Base-by-base conservation (phyloP, 257 asterid species). In the Anisodus tanguticus region DNA sequence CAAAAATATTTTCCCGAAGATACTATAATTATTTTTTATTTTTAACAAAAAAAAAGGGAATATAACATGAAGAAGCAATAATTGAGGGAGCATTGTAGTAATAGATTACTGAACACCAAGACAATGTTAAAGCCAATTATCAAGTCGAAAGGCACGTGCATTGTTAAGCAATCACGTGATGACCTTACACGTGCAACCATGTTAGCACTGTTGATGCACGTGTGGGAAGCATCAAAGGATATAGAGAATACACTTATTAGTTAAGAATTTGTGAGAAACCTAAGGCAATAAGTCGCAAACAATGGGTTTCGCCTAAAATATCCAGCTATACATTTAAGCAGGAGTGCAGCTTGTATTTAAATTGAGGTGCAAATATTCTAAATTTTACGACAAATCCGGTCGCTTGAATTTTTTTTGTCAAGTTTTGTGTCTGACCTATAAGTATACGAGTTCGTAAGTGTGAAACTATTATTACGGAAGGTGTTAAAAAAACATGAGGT, bases 141-240 rank as follows among this genome's bases (percentile, higher is more conserved):
- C 67, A 85, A 83, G 92, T 91, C 70, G 85, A 49, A 86, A 68
- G 83, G 90, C 93, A 89, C 90, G 91, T 90, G 92, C 87, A 55
- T 77, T 71, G 87, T 15, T 58, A 41, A 71, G 81, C 83, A 84
- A 35, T 83, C 92, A 90, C 92, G 92, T 90, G 92, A 89, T 86
- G 9, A 37, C 19, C 83, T 80, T 84, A 87, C 92, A 85, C 91
- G 93, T 90, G 92, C 93, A 85, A 85, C 86, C 93, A 91, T 89
- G 93, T 89, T 89, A 78, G 79, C 54, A n/a, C 87, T 84, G 87
- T 83, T 63, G 87, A 71, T 92, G 89, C 92, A 85, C 93, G 94
- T 90, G 92, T 45, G 90, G 83, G 91, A 85, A 90, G 92, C 89
- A 88, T 90, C 91, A 86, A 87, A 84, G 91, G 83, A 86, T 59